Conservation (phyloP, 225 moss, liverwort and hornwort genomes). For the Pseudoscleropodium purum region DNA sequence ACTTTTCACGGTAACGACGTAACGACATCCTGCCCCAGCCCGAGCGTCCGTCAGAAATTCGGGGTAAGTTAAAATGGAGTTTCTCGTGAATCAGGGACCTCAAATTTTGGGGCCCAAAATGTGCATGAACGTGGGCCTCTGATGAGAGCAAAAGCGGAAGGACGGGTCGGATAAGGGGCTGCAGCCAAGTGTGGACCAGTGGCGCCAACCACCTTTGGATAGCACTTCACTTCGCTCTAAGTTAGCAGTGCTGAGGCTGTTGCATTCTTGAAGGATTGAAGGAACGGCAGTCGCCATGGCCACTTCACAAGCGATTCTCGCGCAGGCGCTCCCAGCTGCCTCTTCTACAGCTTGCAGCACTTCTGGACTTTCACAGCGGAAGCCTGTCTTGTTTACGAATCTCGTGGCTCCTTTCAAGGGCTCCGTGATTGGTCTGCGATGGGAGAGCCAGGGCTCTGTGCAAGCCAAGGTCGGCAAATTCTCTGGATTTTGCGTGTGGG, state of each 20-base stretch:
- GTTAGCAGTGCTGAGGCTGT: background rate
- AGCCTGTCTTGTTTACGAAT: background rate
- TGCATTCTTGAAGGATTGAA: background rate
- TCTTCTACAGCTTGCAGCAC: background rate
- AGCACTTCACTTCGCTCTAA: background rate
- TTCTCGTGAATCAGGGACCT: background rate
- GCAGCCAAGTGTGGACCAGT: background rate
- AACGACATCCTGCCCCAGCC: background rate
- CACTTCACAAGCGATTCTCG: constrained; percentile 14
- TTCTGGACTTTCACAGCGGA: background rate
- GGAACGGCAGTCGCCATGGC: constrained; percentile 16
- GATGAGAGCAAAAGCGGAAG: background rate
- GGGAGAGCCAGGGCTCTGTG: background rate
- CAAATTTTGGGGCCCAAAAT: background rate
- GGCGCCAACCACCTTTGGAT: constrained; percentile 10
- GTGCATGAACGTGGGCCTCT: constrained; percentile 6
- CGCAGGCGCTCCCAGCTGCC: constrained; percentile 14
- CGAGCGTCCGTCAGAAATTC: background rate
- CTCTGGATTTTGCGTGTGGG: background rate
- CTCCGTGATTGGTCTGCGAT: constrained; percentile 26
- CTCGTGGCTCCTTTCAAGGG: constrained; percentile 30
- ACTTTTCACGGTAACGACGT: background rate
- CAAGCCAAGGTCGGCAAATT: constrained; percentile 14
- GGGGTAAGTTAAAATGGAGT: background rate
- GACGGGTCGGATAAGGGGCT: constrained; percentile 20